Evolutionary conservation across 108 stramenopile genomes (phyloP).

Genomic region (Cyclotella cryptica): DNA sequence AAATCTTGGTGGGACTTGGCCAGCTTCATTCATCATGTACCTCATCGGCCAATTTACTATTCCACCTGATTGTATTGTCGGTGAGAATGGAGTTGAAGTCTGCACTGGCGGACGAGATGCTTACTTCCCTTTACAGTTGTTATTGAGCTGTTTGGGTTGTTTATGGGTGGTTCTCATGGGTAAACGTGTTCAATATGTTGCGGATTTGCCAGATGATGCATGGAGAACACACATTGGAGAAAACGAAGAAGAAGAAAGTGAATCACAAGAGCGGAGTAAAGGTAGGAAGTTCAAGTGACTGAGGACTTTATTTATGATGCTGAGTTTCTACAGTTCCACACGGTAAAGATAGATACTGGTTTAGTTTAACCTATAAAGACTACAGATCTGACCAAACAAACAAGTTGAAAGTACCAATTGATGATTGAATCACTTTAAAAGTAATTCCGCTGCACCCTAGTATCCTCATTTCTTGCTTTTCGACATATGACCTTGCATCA

Average conservation of each 20-base stretch:
- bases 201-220: constrained; percentile 82
- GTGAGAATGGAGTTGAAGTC: constrained; percentile 41
- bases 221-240: constrained; percentile 88
- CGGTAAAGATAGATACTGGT: no score
- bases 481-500: no score
- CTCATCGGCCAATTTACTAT: constrained; percentile 67
- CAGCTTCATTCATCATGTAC: constrained; percentile 84
- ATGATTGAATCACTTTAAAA: no score
- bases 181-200: constrained; percentile 65
- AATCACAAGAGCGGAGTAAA: constrained; percentile 34
- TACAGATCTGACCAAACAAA: no score
- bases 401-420: no score
- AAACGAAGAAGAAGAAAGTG: constrained; percentile 39
- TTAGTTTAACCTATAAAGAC: no score
- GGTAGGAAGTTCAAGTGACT: constrained; percentile 26
- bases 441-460: no score
- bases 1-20: constrained; percentile 96
- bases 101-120: constrained; percentile 79
- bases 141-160: constrained; percentile 72
- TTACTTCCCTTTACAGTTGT: constrained; percentile 72
- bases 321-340: background rate
- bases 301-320: background rate
- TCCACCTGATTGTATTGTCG: constrained; percentile 51
- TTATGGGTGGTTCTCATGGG: constrained; percentile 75
- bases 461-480: no score